Conservation (phyloP, 257 asterid genomes). For the Nicotiana knightiana region DNA sequence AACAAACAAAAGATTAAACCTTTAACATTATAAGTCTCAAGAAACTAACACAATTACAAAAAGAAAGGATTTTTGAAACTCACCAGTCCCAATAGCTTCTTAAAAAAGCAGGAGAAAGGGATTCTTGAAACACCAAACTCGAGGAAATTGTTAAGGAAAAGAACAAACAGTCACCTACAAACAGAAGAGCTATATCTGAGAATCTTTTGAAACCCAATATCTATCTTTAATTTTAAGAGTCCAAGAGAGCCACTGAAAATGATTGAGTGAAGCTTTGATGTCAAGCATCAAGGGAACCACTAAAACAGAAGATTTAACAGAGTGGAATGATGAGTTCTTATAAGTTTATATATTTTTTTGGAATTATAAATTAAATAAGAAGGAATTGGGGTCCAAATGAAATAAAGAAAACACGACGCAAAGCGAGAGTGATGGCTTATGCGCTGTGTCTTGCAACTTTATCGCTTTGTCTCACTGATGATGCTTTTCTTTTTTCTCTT, state of each 20-base stretch:
- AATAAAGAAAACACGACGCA: slow-evolving; percentile 7
- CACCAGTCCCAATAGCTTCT: neutral
- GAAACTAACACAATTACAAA: neutral
- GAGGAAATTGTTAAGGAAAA: slow-evolving; percentile 23
- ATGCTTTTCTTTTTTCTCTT: slow-evolving; percentile 10
- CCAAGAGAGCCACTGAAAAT: slow-evolving; percentile 28
- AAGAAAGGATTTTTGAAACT: neutral
- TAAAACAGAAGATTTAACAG: slow-evolving; percentile 51
- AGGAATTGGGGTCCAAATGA: slow-evolving; percentile 28
- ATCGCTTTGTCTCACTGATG: slow-evolving; percentile 4
- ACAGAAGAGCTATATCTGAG: slow-evolving; percentile 31
- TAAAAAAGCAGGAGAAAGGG: slow-evolving; percentile 17
- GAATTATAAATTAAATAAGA: neutral
- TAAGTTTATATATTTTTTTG: neutral
- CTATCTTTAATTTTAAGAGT: slow-evolving; percentile 28
- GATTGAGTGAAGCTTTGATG: slow-evolving; percentile 66
- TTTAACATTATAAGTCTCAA: neutral
- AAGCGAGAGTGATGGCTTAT: slow-evolving; percentile 3
- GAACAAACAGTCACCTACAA: slow-evolving; percentile 33
- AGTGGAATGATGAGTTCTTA: slow-evolving; percentile 40
- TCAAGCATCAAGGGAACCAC: slow-evolving; percentile 89
- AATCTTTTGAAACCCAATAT: slow-evolving; percentile 12
- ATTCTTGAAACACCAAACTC: slow-evolving; percentile 28
- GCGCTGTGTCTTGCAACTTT: slow-evolving; percentile 36
- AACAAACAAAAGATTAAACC: neutral